phyloP scores from a whole-genome alignment of 2,329 filamentous ascomycete genomes.

The Basipetospora sp. region DNA sequence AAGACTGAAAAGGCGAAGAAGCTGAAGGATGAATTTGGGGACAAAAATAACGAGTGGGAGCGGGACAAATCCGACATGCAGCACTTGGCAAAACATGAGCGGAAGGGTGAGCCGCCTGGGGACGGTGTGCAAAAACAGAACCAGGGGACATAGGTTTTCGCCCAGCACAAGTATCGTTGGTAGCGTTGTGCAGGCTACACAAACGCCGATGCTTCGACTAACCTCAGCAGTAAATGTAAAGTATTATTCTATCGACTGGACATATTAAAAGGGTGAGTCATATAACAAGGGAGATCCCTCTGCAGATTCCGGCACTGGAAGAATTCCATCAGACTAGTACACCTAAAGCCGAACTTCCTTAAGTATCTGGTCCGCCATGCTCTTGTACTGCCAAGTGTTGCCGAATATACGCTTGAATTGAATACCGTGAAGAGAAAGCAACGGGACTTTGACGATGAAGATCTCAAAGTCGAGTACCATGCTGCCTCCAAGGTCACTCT shows the following conservation, averaged over 20 bases:
- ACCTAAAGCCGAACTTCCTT: conserved; percentile 66
- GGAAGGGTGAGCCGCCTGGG: too few relatives aligned
- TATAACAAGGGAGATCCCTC: too few relatives aligned
- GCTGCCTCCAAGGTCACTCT: conserved; percentile 72
- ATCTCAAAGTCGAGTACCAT: conserved; percentile 87
- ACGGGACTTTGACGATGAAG: conserved; percentile 89
- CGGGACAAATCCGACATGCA: conserved; percentile 73
- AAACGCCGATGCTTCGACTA: too few relatives aligned
- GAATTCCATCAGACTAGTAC: conserved; percentile 2
- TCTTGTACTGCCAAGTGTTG: conserved; percentile 97
- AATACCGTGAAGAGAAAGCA: conserved; percentile 84
- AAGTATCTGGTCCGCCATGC: conserved; percentile 91
- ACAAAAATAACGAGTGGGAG: conserved; percentile 69
- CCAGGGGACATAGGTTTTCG: too few relatives aligned
- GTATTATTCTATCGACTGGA: too few relatives aligned
- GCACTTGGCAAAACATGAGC: conserved; percentile 22
- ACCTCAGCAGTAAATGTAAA: too few relatives aligned
- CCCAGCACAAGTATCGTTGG: too few relatives aligned
- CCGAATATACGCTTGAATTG: conserved; percentile 95
- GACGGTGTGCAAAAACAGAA: too few relatives aligned
- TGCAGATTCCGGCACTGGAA: background rate
- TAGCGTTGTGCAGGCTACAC: too few relatives aligned
- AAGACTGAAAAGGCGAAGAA: conserved; percentile 60
- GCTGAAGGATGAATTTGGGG: conserved; percentile 66
- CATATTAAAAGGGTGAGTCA: too few relatives aligned